Evolutionary conservation across 1,284 basidiomycete species (phyloP), one percentile per base, ranked within the genome.

Genomic region (Ceratobasidium papillatum): DNA sequence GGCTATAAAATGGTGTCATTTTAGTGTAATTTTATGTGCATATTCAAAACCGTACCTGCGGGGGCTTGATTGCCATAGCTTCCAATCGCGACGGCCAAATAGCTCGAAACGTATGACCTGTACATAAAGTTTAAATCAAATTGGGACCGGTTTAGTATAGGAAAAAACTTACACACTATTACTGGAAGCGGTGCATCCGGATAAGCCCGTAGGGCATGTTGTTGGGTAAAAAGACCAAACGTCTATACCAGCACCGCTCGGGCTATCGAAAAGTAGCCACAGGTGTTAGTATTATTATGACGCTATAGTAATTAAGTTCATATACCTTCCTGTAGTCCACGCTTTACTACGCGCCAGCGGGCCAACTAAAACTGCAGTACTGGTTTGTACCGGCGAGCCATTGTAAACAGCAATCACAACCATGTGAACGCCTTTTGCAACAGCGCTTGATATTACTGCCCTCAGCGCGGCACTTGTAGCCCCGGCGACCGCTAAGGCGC

Each of bases 401-500:
- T n/a, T n/a, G n/a, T n/a, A n/a, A n/a, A n/a, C 63, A n/a, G 63
- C 63, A 22, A 45, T 65, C 4, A 65, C 63, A 25, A 51, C 63
- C 22, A 51, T n/a, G 11, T 49, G 47, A 19, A 51, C 30, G 4
- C 63, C 63, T 11, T 2, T 12, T 3, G 17, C 25, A n/a, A 65
- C 38, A 12, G 30, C 45, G 38, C 32, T 9, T 11, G 47, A 49
- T 17, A 74, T 47, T n/a, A 74, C 77, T 11, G 49, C 59, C 43
- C 77, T 75, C 38, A 78, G 38, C 0, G 77, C 45, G 14, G 49
- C 30, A 52, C 65, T 74, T 7, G 56, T 51, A 1, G 41, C 38
- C 22, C 68, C 75, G 17, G 71, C 75, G 4, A 77, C 43, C n/a
- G 59, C 69, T 41, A 78, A 51, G 49, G 47, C 75, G n/a, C 63